Base-by-base conservation (phyloP, 2,329 filamentous ascomycete genomes). In the Fusarium duplospermum region DNA sequence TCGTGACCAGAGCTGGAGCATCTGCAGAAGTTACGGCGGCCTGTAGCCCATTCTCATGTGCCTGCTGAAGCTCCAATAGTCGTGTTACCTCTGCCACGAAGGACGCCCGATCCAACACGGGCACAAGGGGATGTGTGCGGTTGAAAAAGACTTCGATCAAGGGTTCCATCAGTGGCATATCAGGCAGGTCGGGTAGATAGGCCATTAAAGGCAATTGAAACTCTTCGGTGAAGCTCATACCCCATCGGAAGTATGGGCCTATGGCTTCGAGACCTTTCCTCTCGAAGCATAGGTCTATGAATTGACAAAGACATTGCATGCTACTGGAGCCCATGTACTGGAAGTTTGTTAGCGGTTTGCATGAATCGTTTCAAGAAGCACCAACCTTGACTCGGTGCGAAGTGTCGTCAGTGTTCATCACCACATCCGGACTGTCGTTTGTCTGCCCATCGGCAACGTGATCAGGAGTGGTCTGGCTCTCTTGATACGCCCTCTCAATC, bases 261-360 rank as follows among this genome's bases (percentile, higher is more conserved):
- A 76, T 76, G 2, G 74, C 62, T 18, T 74, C 61, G 5, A 73
- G 61, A 0, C 74, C 74, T 36, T 75, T 71, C 27, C 66, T 54
- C 24, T 72, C 70, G 2, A 76, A 57, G 45, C 74, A 76, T 1
- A 76, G 38, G 4, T 76, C 74, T 18, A 76, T 64, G 13, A 76
- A 76, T 0, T 68, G 54, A 3, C 69, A 73, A 1, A 76, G 67
- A 5, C 74, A 76, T 50, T 76, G 74, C 7, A 76, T 36, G 9
- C 74, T 76, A 8, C 74, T 76, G 0, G 74, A 67, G 4, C 74
- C 74, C 74, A 76, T 76, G 6, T 76, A 76, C 74, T 76, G n/a
- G 14, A 6, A 24, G 2, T 10, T 57, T 16, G 13, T 8, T 20
- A 4, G 7, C 29, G 9, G 33, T 1, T 2, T 31, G 9, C 0